Evolutionary conservation across 2,329 filamentous ascomycete species (phyloP), one percentile per base, ranked within the genome.

Genomic region (Sordariomycetes sp.): DNA sequence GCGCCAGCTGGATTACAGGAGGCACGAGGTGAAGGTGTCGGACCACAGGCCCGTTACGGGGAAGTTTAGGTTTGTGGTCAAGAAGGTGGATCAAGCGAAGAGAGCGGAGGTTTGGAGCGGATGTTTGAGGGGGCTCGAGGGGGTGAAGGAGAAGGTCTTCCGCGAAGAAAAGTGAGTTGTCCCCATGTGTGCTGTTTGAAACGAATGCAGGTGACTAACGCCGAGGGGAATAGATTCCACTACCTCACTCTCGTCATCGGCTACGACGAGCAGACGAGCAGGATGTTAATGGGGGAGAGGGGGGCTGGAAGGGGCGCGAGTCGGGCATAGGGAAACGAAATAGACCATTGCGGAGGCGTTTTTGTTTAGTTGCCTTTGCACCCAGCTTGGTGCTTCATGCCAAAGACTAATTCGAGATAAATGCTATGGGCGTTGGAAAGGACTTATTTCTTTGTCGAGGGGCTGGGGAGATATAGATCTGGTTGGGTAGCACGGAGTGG

Each of bases 11-110:
- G 89, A 96, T 63, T 99, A 99, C 71, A 79, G 81, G 55, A 78
- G 94, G 54, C 93, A 97, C 72, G 94, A 97, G 71, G 87, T 97
- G 37, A 81, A 87, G 60, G 89, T 93, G 5, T 96, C 90, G 35
- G 94, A 99, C 69, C 94, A 99, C 72, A 80, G 94, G 62, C 94
- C 94, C 11, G 94, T 99, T 34, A 96, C 88, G 61, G 94, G 89
- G 1, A 77, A 78, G 40, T 96, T 99, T 73, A 85, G 83, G 67
- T 81, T 97, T 58, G 83, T 88, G 57, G 80, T 97, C 60, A 99
- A 97, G 77, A 89, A 82, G 20, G 86, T 97, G 37, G 81, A 87
- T 61, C 78, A 82, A 6, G 80, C 83, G 65, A 80, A 82, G 67
- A 81, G 90, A 61, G 82, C 81, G 1, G 70, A 75, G 32, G 81